Percentiles rank a stretch among this genome's conserved stretches.
These are phyloP conservation scores for Phytophthora chlamydospora DNA, from an alignment of 352 stramenopile species.

Conservation along the genomic window DNA sequence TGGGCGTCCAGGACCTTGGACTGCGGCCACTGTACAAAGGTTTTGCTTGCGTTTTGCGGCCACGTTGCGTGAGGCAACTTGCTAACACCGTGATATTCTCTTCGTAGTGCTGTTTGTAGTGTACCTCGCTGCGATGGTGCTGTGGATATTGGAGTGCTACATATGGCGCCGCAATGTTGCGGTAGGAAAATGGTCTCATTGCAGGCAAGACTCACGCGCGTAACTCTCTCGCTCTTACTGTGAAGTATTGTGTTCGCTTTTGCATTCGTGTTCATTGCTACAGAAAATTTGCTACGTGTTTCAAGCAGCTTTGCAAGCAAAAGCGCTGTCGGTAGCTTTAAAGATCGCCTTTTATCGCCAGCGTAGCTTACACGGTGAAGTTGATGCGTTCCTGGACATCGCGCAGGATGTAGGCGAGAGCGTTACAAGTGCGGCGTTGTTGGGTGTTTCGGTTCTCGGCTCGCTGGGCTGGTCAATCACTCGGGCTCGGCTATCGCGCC, in stretches of 20 bases:
- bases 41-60: constrained; percentile 13
- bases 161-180: constrained; percentile 43
- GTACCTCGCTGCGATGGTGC: constrained; percentile 44
- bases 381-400: constrained; percentile 38
- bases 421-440: constrained; percentile 39
- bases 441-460: constrained; percentile 52
- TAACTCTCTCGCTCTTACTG: too few relatives aligned
- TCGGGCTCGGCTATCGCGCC: constrained; percentile 44
- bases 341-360: constrained; percentile 64
- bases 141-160: constrained; percentile 62
- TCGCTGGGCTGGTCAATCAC: constrained; percentile 75
- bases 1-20: constrained; percentile 66
- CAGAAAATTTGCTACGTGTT: constrained; percentile 65
- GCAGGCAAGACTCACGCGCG: too few relatives aligned
- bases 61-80: not conserved
- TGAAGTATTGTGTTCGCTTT: not conserved
- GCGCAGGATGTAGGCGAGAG: constrained; percentile 48
- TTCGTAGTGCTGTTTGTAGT: constrained; percentile 46
- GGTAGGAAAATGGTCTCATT: constrained; percentile 21
- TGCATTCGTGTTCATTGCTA: not conserved
- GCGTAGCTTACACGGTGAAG: constrained; percentile 42
- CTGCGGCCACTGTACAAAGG: constrained; percentile 64
- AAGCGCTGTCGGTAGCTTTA: constrained; percentile 52
- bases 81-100: not conserved
- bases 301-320: constrained; percentile 55